Conservation (phyloP, 2,329 filamentous ascomycete species). For the Phyllosticta paracitricarpa region DNA sequence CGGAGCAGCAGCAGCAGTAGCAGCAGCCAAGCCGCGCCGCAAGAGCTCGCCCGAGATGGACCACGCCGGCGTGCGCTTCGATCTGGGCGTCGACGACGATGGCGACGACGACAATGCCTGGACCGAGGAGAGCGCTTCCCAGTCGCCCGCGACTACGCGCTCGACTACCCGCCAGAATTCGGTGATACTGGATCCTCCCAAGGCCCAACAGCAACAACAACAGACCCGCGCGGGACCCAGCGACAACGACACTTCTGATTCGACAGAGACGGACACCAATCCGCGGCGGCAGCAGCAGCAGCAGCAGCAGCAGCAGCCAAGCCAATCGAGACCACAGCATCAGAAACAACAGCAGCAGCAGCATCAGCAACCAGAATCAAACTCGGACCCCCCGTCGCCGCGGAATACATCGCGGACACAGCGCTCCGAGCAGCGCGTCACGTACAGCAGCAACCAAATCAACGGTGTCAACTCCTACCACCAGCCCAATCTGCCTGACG, state of each 20-base stretch:
- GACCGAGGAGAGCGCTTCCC: slow-evolving; percentile 33
- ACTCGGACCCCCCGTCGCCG: slow-evolving; percentile 20
- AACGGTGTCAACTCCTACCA: slow-evolving; percentile 26
- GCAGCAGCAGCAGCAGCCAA: slow-evolving; percentile 8
- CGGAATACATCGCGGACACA: slow-evolving; percentile 13
- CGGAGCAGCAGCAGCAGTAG: slow-evolving; percentile 3
- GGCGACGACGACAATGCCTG: slow-evolving; percentile 26
- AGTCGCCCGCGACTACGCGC: slow-evolving; percentile 31
- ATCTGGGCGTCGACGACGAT: slow-evolving; percentile 24
- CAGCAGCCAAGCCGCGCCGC: slow-evolving; percentile 21
- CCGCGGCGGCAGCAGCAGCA: slow-evolving; percentile 8
- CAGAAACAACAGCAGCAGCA: neutral
- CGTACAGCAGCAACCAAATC: slow-evolving; percentile 11
- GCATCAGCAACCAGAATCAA: neutral
- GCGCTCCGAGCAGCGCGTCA: neutral
- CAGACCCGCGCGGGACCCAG: neutral
- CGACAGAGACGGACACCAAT: slow-evolving; percentile 11
- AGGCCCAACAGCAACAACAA: slow-evolving; percentile 10
- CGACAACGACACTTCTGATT: slow-evolving; percentile 12
- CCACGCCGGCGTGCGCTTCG: slow-evolving; percentile 32
- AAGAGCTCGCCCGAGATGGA: slow-evolving; percentile 24
- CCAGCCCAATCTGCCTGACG: slow-evolving; percentile 35
- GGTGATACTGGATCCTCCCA: slow-evolving; percentile 26
- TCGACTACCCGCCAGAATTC: slow-evolving; percentile 33
- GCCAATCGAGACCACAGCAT: slow-evolving; percentile 6